A percentile compares a stretch with the other conserved stretches of the same genome.
These are phyloP conservation scores for Calocera cornea DNA, from an alignment of 768 basidiomycete species.

Conservation along the genomic window DNA sequence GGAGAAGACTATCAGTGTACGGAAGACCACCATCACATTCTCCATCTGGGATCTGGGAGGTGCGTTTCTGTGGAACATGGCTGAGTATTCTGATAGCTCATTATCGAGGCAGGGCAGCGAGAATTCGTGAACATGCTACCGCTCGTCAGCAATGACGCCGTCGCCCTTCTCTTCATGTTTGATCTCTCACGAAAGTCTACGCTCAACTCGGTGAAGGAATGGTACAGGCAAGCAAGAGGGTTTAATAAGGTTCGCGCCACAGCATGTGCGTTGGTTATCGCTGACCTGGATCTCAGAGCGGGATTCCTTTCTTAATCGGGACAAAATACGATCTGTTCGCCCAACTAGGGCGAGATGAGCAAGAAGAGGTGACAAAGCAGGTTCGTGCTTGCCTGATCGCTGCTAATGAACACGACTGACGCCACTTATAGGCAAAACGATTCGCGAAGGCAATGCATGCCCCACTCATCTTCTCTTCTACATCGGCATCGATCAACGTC, in stretches of 20 bases:
- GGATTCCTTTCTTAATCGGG: slow-evolving; percentile 95
- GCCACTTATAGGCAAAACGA: slow-evolving; percentile 61
- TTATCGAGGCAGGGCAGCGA: slow-evolving; percentile 62
- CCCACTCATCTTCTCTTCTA: slow-evolving; percentile 98
- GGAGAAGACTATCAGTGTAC: slow-evolving; percentile 98
- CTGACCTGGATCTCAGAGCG: slow-evolving; percentile 48
- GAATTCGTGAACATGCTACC: slow-evolving; percentile 99
- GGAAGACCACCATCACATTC: slow-evolving; percentile 97
- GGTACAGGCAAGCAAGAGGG: slow-evolving; percentile 97
- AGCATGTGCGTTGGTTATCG: neutral
- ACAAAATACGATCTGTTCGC: slow-evolving; percentile 98
- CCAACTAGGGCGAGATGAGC: slow-evolving; percentile 90
- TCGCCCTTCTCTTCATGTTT: slow-evolving; percentile 99
- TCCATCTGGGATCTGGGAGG: slow-evolving; percentile 97
- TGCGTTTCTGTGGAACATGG: too few relatives aligned
- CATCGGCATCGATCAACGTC: slow-evolving; percentile 96
- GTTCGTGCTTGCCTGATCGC: slow-evolving; percentile 29
- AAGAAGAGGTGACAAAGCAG: slow-evolving; percentile 99
- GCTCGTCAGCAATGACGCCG: slow-evolving; percentile 97
- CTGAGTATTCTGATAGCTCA: too few relatives aligned
- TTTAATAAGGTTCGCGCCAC: slow-evolving; percentile 78
- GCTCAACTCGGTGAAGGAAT: slow-evolving; percentile 96
- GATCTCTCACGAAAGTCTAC: slow-evolving; percentile 96
- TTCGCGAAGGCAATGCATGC: slow-evolving; percentile 99
- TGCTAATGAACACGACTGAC: neutral